Evolutionary conservation across 2,329 filamentous ascomycete genomes (phyloP).

Genomic region (Pseudocercospora vitis): DNA sequence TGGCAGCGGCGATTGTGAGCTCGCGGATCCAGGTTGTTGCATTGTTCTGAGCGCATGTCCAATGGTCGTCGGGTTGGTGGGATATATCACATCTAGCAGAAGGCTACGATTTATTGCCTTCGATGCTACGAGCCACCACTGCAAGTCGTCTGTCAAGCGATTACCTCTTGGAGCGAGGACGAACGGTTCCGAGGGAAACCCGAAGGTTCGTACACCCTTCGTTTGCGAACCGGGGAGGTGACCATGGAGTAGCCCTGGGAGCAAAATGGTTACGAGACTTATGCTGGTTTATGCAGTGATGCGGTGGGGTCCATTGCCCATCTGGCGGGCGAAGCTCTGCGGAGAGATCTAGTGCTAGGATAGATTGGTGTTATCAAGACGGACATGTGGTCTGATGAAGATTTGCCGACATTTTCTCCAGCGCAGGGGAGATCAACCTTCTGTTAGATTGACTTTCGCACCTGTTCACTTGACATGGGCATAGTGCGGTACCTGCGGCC

Average conservation of each 20-base stretch:
- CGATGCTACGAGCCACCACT: neutral
- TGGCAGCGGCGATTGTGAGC: conserved; percentile 22
- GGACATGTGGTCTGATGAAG: neutral
- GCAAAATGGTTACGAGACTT: neutral
- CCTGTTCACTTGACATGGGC: neutral
- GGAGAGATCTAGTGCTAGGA: neutral
- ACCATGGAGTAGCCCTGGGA: neutral
- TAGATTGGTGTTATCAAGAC: neutral
- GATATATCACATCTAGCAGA: neutral
- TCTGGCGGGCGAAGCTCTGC: neutral
- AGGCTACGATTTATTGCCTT: neutral
- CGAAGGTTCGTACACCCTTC: neutral
- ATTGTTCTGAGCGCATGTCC: neutral
- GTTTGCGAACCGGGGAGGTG: neutral
- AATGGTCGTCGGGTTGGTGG: neutral
- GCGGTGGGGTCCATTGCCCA: neutral
- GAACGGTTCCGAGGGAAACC: neutral
- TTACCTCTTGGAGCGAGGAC: neutral
- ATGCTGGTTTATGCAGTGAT: neutral
- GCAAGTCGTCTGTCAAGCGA: neutral
- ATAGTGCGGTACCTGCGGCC: neutral
- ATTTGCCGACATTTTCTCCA: conserved; percentile 3
- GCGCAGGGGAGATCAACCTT: neutral
- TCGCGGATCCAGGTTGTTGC: neutral
- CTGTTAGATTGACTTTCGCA: neutral